Evolutionary conservation across 2,329 filamentous ascomycete genomes (phyloP), one percentile per base, ranked within the genome.

Genomic region (Rhinocladiella mackenziei): DNA sequence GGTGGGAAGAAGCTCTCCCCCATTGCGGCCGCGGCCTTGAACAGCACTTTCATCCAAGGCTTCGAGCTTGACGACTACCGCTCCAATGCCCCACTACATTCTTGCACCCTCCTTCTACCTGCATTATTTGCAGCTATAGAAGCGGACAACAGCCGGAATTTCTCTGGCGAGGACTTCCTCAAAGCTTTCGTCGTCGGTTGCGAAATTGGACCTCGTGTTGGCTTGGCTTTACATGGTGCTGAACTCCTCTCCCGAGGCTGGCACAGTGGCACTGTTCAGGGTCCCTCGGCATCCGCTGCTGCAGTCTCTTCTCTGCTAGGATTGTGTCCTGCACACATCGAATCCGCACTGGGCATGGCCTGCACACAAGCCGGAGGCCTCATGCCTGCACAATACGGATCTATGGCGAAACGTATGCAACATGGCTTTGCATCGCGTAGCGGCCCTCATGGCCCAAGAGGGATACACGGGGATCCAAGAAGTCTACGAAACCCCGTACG

Each of bases 41-140:
- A 73, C 49, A 63, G 64, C 13, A 60, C 66, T 1, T 68, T 67
- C 45, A 67, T 71, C 39, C 69, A 73, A 53, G 67, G 60, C 1
- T 65, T 66, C 25, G 69, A 72, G 48, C 51, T 73, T 1, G 68
- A 72, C 45, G 69, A 72, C 47, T 71, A 59, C 43, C 69, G 73
- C 49, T 58, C 51, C 23, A 54, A 54, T 19, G 68, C 68, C 1
- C 70, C 68, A 0, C 43, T 70, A 2, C 67, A 71, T 51, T 65
- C 60, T 1, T 62, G 61, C 28, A 55, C 58, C 4, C 58, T 71
- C 23, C 22, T 70, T 4, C 48, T 71, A 1, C 69, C 67, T 1
- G 60, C 69, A 0, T 55, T 72, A 1, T 59, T 72, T 13, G 68
- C 68, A 3, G 66, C 59, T 2, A 50, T 28, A 51, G 42, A 58